Conservation (phyloP, 345 rosid species). For the Salix exigua region DNA sequence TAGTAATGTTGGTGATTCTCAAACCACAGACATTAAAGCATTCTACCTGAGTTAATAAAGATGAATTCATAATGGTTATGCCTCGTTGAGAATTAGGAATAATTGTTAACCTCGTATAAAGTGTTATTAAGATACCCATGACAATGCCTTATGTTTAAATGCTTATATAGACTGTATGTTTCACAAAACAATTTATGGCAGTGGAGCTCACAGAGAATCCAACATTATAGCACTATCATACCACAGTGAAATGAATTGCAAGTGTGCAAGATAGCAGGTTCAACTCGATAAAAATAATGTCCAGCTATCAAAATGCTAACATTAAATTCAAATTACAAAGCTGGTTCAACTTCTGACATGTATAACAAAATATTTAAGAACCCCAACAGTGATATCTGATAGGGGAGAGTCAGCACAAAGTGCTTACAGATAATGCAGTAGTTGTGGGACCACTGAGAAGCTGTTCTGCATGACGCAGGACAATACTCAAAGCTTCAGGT, state of each 20-base stretch:
- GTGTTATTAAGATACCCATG: neutral
- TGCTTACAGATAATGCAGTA: constrained; percentile 64
- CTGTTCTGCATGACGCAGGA: constrained; percentile 57
- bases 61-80: neutral
- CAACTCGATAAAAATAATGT: neutral
- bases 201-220: neutral
- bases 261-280: neutral
- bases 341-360: neutral
- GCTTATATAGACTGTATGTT: neutral
- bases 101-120: neutral
- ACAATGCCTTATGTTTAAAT: neutral
- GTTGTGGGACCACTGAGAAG: constrained; percentile 56
- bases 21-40: neutral
- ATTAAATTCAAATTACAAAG: neutral
- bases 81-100: neutral
- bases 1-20: neutral
- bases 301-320: neutral
- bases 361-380: neutral
- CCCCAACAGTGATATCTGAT: neutral
- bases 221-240: neutral
- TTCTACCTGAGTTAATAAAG: neutral
- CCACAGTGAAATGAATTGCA: neutral
- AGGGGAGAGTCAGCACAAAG: neutral
- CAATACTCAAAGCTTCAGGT: constrained; percentile 57
- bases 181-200: neutral